Evolutionary conservation across 176 grass and related monocot species (phyloP).

Genomic region (Aegilops longissima): DNA sequence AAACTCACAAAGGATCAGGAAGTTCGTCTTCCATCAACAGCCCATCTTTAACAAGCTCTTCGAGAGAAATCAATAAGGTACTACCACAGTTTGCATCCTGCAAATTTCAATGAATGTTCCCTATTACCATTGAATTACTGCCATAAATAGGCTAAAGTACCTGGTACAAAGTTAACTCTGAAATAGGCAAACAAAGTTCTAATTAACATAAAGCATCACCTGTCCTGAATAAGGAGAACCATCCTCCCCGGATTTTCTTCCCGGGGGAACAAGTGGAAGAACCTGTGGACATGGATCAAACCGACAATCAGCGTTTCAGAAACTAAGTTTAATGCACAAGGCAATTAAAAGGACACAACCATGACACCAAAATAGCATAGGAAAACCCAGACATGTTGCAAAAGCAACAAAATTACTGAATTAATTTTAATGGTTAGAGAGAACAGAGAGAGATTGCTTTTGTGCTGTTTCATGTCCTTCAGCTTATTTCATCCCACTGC

Average conservation of each 20-base stretch:
- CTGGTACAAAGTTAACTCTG: neutral
- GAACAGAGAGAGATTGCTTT: neutral
- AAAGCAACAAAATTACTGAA: neutral
- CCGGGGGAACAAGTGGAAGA: conserved; percentile 89
- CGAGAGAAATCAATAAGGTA: conserved; percentile 86
- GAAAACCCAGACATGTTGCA: neutral
- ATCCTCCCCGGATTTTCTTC: conserved; percentile 87
- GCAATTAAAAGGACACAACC: neutral
- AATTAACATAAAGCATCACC: conserved; percentile 37
- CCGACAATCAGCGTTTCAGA: neutral
- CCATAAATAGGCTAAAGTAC: conserved; percentile 1
- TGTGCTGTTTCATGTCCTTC: neutral
- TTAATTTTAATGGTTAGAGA: neutral
- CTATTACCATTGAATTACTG: neutral
- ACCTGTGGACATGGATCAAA: conserved; percentile 47
- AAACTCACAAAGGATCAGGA: conserved; percentile 64
- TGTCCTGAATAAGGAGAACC: conserved; percentile 94
- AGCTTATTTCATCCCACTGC: neutral
- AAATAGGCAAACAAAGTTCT: neutral
- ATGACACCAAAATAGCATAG: neutral
- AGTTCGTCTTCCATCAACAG: conserved; percentile 79
- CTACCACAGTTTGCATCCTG: conserved; percentile 97
- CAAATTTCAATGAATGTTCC: conserved; percentile 12
- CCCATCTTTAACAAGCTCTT: conserved; percentile 95
- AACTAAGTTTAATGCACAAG: neutral